phyloP scores from a whole-genome alignment of 1,139 yeast genomes.

The Saccharomyces hybrid region DNA sequence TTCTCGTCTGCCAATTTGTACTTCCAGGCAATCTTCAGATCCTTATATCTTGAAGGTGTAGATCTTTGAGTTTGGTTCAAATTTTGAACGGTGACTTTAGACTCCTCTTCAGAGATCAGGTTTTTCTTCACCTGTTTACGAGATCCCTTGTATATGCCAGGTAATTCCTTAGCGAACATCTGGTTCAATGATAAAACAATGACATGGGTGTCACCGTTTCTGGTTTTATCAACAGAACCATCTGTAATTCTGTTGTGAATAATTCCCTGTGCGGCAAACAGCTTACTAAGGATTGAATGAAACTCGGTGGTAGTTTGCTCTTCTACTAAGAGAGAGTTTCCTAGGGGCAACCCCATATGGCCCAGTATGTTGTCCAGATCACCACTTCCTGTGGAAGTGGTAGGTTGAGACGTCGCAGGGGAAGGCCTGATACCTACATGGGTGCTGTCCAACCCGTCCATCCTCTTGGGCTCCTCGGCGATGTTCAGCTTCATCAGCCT shows the following conservation, averaged over 20 bases:
- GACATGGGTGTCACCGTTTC: conserved; percentile 46
- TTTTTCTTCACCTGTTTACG: conserved; percentile 59
- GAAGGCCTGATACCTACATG: conserved; percentile 73
- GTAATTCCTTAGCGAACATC: conserved; percentile 65
- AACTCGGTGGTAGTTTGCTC: conserved; percentile 91
- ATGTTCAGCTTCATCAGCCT: not conserved
- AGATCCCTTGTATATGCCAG: conserved; percentile 72
- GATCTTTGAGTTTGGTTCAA: conserved; percentile 34
- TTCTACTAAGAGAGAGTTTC: conserved; percentile 61
- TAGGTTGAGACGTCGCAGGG: conserved; percentile 61
- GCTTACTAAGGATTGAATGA: conserved; percentile 60
- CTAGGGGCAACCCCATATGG: conserved; percentile 84
- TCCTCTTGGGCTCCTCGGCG: not conserved
- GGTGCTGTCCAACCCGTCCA: not conserved
- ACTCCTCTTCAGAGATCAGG: conserved; percentile 49
- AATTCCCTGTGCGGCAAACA: conserved; percentile 75
- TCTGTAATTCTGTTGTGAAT: conserved; percentile 51
- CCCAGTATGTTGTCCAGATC: conserved; percentile 69
- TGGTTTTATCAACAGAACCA: conserved; percentile 21
- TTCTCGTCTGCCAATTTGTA: conserved; percentile 52
- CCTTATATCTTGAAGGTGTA: conserved; percentile 33
- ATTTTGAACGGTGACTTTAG: conserved; percentile 62
- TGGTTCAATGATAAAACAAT: conserved; percentile 58
- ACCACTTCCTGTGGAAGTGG: conserved; percentile 67
- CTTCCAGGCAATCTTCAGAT: conserved; percentile 83